Conservation (phyloP, 202 grass and related monocot species). For the Saccharum hybrid region DNA sequence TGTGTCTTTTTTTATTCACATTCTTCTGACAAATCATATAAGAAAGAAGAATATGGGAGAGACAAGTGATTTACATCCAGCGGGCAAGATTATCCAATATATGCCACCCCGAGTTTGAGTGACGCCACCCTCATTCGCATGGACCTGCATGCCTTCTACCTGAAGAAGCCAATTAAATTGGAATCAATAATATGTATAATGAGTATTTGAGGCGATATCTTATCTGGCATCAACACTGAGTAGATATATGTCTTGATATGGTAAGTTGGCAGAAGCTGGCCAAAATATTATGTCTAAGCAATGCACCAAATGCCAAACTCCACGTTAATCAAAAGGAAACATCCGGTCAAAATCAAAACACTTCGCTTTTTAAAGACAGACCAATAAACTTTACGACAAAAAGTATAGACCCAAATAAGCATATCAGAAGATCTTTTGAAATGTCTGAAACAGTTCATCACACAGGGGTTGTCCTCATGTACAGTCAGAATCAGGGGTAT, state of each 20-base stretch:
- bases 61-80: conserved; percentile 84
- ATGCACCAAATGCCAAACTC: neutral
- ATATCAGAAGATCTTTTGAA: conserved; percentile 18
- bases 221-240: neutral
- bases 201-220: neutral
- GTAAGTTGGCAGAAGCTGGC: neutral
- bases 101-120: conserved; percentile 96
- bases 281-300: neutral
- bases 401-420: neutral
- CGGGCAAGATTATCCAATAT: conserved; percentile 98
- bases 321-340: neutral
- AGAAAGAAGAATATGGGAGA: neutral
- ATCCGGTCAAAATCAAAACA: neutral
- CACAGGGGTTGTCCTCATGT: neutral
- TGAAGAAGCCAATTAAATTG: conserved; percentile 41
- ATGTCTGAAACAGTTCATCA: conserved; percentile 16
- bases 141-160: conserved; percentile 97
- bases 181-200: neutral
- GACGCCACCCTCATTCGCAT: conserved; percentile 91
- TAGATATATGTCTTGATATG: neutral
- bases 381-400: neutral
- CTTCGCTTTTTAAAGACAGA: neutral
- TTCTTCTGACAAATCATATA: conserved; percentile 28
- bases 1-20: neutral
- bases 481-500: conserved; percentile 4